Conservation (phyloP, 2,329 filamentous ascomycete species). For the Pezizomycotina sp. region DNA sequence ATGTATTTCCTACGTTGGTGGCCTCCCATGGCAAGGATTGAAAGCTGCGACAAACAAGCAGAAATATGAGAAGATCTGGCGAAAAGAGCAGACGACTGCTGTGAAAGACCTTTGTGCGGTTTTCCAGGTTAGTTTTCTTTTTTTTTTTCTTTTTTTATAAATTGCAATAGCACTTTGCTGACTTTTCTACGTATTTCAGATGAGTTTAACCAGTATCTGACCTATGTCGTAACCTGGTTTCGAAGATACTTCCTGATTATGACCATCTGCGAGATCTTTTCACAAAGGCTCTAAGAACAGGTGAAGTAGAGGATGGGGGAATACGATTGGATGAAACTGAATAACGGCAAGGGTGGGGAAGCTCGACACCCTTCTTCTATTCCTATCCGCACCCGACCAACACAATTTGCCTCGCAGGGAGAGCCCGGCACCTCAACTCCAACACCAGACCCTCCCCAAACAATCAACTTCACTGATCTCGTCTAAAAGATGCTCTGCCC, state of each 20-base stretch:
- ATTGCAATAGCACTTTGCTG: not conserved
- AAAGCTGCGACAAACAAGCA: slow-evolving; percentile 73
- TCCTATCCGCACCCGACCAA: slow-evolving; percentile 34
- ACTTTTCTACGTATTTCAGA: slow-evolving; percentile 35
- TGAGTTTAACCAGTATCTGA: slow-evolving; percentile 95
- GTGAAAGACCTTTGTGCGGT: slow-evolving; percentile 91
- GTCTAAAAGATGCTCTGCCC: slow-evolving; percentile 89
- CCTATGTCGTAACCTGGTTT: slow-evolving; percentile 93
- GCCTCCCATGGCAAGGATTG: slow-evolving; percentile 54
- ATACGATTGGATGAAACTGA: slow-evolving; percentile 99
- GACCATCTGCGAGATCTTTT: slow-evolving; percentile 94
- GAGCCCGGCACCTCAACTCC: slow-evolving; percentile 25
- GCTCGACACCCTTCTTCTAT: slow-evolving; percentile 51
- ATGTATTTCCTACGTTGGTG: slow-evolving; percentile 59
- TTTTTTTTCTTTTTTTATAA: slow-evolving; percentile 3
- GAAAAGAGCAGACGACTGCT: slow-evolving; percentile 96
- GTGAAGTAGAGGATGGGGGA: slow-evolving; percentile 93
- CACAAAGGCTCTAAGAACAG: slow-evolving; percentile 91
- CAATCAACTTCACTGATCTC: slow-evolving; percentile 52
- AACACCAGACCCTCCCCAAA: slow-evolving; percentile 45
- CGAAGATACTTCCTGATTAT: slow-evolving; percentile 95
- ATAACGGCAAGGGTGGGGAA: slow-evolving; percentile 85
- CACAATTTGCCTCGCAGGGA: slow-evolving; percentile 33
- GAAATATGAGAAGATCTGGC: slow-evolving; percentile 99
- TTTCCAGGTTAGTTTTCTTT: slow-evolving; percentile 49